Conservation (phyloP, 768 basidiomycete species). For the Agrocybe pediades region DNA sequence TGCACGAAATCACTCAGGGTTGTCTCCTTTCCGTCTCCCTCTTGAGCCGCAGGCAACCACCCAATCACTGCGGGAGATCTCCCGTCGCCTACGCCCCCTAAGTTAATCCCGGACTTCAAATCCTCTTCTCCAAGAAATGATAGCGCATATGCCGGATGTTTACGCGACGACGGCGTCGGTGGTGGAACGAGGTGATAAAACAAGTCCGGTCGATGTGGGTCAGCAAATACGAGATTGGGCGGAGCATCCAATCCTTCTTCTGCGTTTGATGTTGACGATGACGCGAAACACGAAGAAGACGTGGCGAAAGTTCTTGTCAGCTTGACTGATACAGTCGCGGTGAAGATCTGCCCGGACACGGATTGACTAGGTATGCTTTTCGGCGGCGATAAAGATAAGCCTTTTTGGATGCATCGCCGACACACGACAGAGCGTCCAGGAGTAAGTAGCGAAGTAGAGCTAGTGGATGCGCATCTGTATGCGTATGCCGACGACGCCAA, state of each 20-base stretch:
- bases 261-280: background rate
- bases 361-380: too few species aligned
- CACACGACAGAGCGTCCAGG: too few species aligned
- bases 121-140: constrained; percentile 56
- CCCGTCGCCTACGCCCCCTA: background rate
- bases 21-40: constrained; percentile 19
- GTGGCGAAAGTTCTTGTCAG: too few species aligned
- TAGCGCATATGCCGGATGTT: constrained; percentile 58
- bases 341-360: too few species aligned
- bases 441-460: background rate
- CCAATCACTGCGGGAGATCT: constrained; percentile 61
- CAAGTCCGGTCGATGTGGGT: constrained; percentile 64
- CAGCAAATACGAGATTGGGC: constrained; percentile 34
- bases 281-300: background rate
- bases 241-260: background rate
- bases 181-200: constrained; percentile 68
- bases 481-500: background rate
- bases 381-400: background rate
- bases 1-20: constrained; percentile 70
- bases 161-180: constrained; percentile 47
- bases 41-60: constrained; percentile 59
- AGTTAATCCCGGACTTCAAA: constrained; percentile 38
- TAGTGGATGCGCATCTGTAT: background rate
- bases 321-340: too few species aligned
- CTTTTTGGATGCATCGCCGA: too few species aligned